Percentiles rank a stretch among this genome's conserved stretches.
Evolutionary conservation across 139 green algal species (phyloP).

Genomic region (Micractinium sp.): DNA sequence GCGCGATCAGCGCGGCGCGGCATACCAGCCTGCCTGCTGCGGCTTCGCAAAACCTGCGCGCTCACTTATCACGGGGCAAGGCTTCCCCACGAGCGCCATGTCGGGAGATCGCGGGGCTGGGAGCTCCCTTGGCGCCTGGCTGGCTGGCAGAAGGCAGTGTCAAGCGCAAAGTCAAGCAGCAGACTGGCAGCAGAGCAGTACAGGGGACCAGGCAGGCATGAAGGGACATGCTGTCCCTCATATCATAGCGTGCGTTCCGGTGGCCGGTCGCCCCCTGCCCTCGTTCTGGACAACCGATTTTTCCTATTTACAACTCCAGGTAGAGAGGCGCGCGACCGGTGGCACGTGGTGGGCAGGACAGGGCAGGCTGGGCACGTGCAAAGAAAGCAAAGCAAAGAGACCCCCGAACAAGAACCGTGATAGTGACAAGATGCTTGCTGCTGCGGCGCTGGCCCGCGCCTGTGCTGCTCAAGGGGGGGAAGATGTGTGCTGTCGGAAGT

Average conservation of each 20-base stretch:
- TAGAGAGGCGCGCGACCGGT: neutral
- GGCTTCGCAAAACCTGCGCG: too few relatives aligned
- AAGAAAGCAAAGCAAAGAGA: too few relatives aligned
- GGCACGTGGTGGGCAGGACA: neutral
- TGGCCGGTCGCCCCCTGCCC: too few relatives aligned
- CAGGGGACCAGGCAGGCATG: too few relatives aligned
- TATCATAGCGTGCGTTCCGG: neutral
- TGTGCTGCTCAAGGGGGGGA: neutral
- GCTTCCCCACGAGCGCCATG: conserved; percentile 38
- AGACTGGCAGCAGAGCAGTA: neutral
- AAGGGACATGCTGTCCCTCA: too few relatives aligned
- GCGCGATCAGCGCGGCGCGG: neutral
- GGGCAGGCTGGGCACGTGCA: neutral
- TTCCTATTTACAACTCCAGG: neutral
- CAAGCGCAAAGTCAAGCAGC: neutral
- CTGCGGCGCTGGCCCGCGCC: too few relatives aligned
- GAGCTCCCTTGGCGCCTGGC: neutral
- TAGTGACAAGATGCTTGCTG: too few relatives aligned
- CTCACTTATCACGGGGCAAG: conserved; percentile 29
- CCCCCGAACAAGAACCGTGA: too few relatives aligned
- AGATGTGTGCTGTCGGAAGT: neutral
- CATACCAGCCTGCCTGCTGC: too few relatives aligned
- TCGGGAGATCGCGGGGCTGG: neutral
- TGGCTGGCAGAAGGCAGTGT: too few relatives aligned
- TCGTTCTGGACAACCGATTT: neutral